Percentiles rank a stretch among this genome's conserved stretches.
phyloP scores from a whole-genome alignment of 345 rosid species.

The Citrus australasica region DNA sequence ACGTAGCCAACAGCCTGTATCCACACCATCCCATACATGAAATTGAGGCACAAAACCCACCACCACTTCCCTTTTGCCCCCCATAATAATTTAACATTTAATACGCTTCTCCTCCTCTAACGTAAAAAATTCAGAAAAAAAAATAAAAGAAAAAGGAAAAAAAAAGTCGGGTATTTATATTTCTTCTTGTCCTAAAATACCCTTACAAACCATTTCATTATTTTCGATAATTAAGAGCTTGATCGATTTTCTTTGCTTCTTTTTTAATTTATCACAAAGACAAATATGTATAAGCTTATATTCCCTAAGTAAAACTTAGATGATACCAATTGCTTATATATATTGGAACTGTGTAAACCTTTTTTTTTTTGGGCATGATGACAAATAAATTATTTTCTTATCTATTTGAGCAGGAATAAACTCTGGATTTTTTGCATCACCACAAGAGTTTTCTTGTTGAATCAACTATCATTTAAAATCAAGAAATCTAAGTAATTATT shows the following conservation, averaged over 20 bases:
- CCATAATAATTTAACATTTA: slow-evolving; percentile 1
- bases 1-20: slow-evolving; percentile 12
- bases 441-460: too few relatives aligned
- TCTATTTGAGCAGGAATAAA: not conserved
- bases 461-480: too few relatives aligned
- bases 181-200: not conserved
- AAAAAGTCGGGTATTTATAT: not conserved
- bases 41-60: slow-evolving; percentile 50
- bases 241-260: too few relatives aligned
- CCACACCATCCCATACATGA: slow-evolving; percentile 26
- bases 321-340: too few relatives aligned
- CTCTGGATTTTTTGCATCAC: too few relatives aligned
- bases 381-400: too few relatives aligned
- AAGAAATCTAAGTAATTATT: too few relatives aligned
- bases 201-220: not conserved
- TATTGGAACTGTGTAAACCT: too few relatives aligned
- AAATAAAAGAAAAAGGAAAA: not conserved
- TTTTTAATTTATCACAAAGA: not conserved
- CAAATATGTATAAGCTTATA: not conserved
- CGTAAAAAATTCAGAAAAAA: not conserved
- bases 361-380: not conserved
- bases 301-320: too few relatives aligned
- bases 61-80: slow-evolving; percentile 29
- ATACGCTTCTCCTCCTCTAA: not conserved
- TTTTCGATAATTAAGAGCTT: too few relatives aligned